Evolutionary conservation across 2,329 filamentous ascomycete genomes (phyloP), one percentile per base, ranked within the genome.

Genomic region (Colletotrichum liriopes): DNA sequence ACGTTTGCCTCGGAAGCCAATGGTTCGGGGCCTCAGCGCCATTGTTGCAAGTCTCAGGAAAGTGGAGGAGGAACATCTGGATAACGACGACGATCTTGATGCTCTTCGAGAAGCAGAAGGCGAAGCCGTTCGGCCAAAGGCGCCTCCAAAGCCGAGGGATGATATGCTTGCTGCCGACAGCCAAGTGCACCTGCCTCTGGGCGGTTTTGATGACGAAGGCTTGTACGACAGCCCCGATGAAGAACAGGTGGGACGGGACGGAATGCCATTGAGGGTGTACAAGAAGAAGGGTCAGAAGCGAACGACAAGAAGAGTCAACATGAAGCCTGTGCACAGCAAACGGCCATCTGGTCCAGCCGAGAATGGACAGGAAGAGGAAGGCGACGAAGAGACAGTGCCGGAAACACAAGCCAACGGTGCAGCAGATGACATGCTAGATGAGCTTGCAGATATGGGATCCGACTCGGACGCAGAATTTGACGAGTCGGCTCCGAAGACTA

Each of bases 241-340:
- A n/a, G 87, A 88, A 47, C 78, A 79, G 4, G 68, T 87, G 16
- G 89, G 85, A 64, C 85, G 84, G n/a, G 83, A 90, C 76, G 90
- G 90, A 1, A 85, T 88, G 73, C 91, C 91, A 2, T 79, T 91
- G 47, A 89, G 87, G 65, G 82, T 89, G 1, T 96, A 89, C 85
- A 96, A 95, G 86, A 96, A 96, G 88, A 94, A 93, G 84, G 93
- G 93, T 0, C 89, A 93, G 79, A 96, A 96, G 85, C 87, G 94
- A 73, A 94, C 93, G 67, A 96, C 94, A 3, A 86, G 91, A 73
- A 85, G 87, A 59, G 86, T 89, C 67, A 94, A 91, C 72, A 93
- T 93, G 84, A 86, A 83, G 73, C 90, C 89, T 2, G 86, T 82
- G 0, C 79, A 84, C 67, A 78, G 80, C 8, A 88, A 86, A 77